Conservation (phyloP, 2,329 filamentous ascomycete genomes). For the Grosmannia penicillata region DNA sequence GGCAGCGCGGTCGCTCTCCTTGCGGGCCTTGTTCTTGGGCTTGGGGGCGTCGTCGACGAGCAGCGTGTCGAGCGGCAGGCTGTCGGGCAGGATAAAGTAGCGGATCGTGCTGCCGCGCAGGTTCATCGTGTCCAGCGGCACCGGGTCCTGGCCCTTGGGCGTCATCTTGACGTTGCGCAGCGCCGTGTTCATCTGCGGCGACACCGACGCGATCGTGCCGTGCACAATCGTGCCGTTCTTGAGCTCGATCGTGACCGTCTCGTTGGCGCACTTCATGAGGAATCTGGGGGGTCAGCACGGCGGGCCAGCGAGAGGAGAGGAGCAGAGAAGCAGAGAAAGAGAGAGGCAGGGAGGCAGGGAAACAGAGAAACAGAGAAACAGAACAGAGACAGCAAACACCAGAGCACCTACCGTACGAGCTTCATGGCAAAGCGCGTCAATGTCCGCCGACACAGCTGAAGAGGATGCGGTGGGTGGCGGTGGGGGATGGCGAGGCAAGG, state of each 20-base stretch:
- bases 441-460: too few species aligned
- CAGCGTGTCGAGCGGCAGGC: slow-evolving; percentile 83
- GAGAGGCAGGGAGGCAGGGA: neutral
- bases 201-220: slow-evolving; percentile 92
- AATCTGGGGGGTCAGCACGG: slow-evolving; percentile 51
- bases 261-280: slow-evolving; percentile 97
- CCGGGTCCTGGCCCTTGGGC: slow-evolving; percentile 68
- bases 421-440: slow-evolving; percentile 48
- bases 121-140: slow-evolving; percentile 88
- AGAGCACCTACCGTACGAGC: slow-evolving; percentile 73
- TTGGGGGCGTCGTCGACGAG: slow-evolving; percentile 94
- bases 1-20: slow-evolving; percentile 57
- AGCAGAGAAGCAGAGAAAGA: neutral
- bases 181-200: slow-evolving; percentile 92
- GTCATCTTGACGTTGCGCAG: slow-evolving; percentile 97
- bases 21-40: slow-evolving; percentile 98
- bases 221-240: slow-evolving; percentile 98
- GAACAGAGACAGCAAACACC: neutral
- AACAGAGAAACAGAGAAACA: neutral
- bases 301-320: neutral
- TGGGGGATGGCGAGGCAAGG: too few species aligned
- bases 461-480: too few species aligned
- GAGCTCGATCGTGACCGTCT: slow-evolving; percentile 94
- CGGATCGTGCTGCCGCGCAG: slow-evolving; percentile 91
- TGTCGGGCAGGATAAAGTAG: slow-evolving; percentile 94